Percentiles rank a stretch among this genome's conserved stretches.
phyloP scores from a whole-genome alignment of 352 stramenopile genomes.

The Phytophthora cryptogea region DNA sequence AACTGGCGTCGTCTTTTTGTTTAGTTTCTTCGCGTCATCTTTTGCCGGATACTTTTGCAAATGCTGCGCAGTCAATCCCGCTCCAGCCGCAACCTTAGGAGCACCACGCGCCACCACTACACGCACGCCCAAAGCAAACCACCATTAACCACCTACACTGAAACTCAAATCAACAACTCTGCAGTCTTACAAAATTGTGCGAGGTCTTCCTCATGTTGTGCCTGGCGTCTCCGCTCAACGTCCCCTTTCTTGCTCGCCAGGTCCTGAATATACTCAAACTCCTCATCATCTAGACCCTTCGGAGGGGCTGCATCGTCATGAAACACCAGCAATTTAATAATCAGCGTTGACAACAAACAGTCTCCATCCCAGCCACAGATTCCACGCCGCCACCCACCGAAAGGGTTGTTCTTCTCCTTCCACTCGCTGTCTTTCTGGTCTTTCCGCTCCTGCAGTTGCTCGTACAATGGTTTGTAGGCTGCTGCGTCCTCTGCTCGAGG shows the following conservation, averaged over 20 bases:
- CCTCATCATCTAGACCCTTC: conserved; percentile 86
- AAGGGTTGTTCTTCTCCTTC: conserved; percentile 91
- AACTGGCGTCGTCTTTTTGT: conserved; percentile 35
- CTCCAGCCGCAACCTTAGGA: conserved; percentile 25
- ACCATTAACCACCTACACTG: neutral
- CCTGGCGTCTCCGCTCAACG: conserved; percentile 50
- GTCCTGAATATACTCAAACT: conserved; percentile 82
- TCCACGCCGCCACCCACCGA: conserved; percentile 43
- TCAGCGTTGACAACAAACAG: neutral
- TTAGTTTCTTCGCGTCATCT: conserved; percentile 28
- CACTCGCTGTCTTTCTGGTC: conserved; percentile 86
- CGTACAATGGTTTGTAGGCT: conserved; percentile 79
- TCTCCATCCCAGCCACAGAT: neutral
- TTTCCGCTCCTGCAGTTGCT: conserved; percentile 78
- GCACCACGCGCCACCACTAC: conserved; percentile 64
- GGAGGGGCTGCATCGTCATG: conserved; percentile 54
- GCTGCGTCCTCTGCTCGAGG: conserved; percentile 40
- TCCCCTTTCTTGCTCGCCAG: conserved; percentile 64
- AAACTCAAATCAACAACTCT: neutral
- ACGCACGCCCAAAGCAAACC: neutral
- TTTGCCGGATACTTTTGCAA: conserved; percentile 40
- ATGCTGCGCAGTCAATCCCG: conserved; percentile 29
- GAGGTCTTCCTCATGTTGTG: conserved; percentile 77
- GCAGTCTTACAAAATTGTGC: conserved; percentile 62
- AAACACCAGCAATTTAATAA: neutral